Conservation (phyloP, 441 rosid species). For the Populus hybrid region DNA sequence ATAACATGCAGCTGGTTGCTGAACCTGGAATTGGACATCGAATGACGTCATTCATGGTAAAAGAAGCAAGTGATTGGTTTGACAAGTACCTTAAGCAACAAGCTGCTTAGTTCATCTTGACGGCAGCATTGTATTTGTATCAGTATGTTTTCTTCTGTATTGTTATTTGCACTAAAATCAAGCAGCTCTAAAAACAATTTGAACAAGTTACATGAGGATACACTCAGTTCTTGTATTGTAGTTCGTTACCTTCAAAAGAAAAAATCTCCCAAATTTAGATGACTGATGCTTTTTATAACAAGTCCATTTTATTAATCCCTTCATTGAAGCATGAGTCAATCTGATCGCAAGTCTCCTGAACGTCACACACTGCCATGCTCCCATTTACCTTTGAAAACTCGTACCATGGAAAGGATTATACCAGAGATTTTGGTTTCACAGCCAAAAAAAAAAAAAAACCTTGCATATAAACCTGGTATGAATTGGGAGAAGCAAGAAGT, state of each 20-base stretch:
- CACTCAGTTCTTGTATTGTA: background rate
- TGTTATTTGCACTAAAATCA: background rate
- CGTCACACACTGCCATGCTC: background rate
- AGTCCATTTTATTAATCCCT: background rate
- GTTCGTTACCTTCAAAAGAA: background rate
- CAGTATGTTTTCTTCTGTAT: background rate
- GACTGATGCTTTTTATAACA: background rate
- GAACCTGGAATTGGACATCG: constrained; percentile 73
- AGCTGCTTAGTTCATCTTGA: background rate
- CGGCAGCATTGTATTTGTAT: background rate
- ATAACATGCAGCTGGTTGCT: constrained; percentile 53
- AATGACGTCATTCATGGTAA: constrained; percentile 73
- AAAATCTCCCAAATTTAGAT: background rate
- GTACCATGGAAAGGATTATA: background rate
- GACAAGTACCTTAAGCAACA: constrained; percentile 57
- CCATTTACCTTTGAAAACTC: background rate
- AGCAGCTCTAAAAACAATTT: background rate
- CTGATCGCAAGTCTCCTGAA: background rate
- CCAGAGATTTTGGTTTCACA: background rate
- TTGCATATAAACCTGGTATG: too few relatives aligned
- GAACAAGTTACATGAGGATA: background rate
- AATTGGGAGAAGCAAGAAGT: too few relatives aligned
- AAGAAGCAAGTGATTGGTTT: constrained; percentile 83
- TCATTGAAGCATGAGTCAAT: background rate
- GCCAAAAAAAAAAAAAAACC: too few relatives aligned